Conservation (phyloP, 2,329 filamentous ascomycete genomes). For the Colletotrichum acutatum region DNA sequence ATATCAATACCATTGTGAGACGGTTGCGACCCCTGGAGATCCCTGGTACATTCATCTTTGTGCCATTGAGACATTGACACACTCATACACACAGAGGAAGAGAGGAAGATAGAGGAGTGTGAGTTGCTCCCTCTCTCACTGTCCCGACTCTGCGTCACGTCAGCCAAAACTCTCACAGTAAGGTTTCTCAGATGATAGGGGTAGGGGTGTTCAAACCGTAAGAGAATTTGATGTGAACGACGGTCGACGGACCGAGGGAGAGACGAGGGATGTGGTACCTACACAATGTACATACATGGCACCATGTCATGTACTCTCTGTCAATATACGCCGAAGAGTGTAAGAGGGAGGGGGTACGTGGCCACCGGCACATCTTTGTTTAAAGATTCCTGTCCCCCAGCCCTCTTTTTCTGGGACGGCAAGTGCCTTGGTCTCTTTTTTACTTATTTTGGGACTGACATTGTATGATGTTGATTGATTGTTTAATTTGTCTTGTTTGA, state of each 20-base stretch:
- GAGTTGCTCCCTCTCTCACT: not conserved
- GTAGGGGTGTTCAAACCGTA: not conserved
- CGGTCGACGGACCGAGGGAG: not conserved
- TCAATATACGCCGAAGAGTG: not conserved
- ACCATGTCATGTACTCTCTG: not conserved
- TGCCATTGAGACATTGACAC: not conserved
- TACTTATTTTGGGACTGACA: constrained; percentile 19
- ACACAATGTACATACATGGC: no score
- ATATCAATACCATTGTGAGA: constrained; percentile 35
- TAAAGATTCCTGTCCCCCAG: constrained; percentile 17
- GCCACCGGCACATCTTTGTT: constrained; percentile 8
- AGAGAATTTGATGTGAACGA: no score
- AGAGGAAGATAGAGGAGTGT: not conserved
- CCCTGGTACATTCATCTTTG: not conserved
- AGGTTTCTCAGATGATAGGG: constrained; percentile 19
- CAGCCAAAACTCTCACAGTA: constrained; percentile 12
- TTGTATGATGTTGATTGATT: constrained; percentile 22
- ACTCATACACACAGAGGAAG: no score
- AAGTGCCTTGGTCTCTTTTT: not conserved
- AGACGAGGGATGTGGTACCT: not conserved
- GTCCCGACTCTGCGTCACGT: constrained; percentile 27
- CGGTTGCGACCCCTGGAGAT: constrained; percentile 23
- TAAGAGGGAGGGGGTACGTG: not conserved
- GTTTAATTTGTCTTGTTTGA: constrained; percentile 34
- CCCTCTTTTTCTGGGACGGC: constrained; percentile 4